Percentiles rank a stretch among this genome's conserved stretches.
Evolutionary conservation across 73 alveolate species (phyloP).

Genomic region (Durusdinium trenchii): DNA sequence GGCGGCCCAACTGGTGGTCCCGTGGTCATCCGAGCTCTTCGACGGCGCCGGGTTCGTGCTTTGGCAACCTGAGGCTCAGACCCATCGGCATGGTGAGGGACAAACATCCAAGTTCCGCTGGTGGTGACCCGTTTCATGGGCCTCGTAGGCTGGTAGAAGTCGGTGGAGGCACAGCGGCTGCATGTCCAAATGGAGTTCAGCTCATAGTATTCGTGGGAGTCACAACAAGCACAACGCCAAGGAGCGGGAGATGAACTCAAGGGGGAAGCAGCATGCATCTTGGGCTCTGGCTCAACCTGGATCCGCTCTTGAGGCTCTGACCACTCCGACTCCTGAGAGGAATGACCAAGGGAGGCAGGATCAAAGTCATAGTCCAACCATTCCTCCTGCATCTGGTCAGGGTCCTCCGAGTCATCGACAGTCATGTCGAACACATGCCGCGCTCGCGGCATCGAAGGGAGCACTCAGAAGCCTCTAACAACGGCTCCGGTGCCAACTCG

Average conservation of each 20-base stretch:
- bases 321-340: too few species aligned
- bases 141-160: not conserved
- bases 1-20: not conserved
- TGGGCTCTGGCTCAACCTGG: too few species aligned
- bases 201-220: not conserved
- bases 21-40: too few species aligned
- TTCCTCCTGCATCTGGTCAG: not conserved
- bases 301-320: too few species aligned
- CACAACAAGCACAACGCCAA: not conserved
- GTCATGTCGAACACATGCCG: too few species aligned
- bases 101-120: not conserved
- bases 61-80: not conserved
- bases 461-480: not conserved
- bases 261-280: too few species aligned
- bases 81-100: not conserved
- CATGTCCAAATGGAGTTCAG: not conserved
- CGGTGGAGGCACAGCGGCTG: not conserved
- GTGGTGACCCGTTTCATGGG: not conserved
- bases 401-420: not conserved
- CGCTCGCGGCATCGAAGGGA: not conserved
- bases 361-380: not conserved
- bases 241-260: too few species aligned
- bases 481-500: conserved; percentile 7
- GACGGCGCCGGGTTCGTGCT: not conserved
- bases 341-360: not conserved